These are phyloP conservation scores for Penicillium freii DNA, from an alignment of 2,329 filamentous ascomycete species.

Conservation along the genomic window DNA sequence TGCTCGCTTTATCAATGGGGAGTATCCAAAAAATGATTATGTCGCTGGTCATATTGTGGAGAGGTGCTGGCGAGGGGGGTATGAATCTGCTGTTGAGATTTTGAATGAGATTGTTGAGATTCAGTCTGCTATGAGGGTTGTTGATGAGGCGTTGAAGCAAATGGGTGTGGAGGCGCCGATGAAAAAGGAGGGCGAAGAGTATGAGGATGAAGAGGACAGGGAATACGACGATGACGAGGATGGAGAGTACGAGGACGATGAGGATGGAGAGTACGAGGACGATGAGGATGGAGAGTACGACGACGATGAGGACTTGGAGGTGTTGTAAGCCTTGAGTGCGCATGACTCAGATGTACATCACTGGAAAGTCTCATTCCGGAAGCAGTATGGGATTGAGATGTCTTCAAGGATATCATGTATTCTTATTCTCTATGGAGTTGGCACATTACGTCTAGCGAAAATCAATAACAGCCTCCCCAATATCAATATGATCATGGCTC, in stretches of 20 bases:
- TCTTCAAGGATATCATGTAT: conserved; percentile 1
- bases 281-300: neutral
- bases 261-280: neutral
- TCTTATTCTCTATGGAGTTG: conserved; percentile 5
- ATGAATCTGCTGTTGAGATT: conserved; percentile 13
- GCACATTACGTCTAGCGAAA: conserved; percentile 1
- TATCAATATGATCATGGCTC: conserved; percentile 1
- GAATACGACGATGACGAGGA: neutral
- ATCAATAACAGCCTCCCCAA: neutral
- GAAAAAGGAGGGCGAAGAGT: neutral
- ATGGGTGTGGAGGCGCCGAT: neutral
- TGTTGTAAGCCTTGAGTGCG: neutral
- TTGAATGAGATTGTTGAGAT: conserved; percentile 2
- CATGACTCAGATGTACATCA: neutral
- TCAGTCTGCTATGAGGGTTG: neutral
- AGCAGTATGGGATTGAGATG: neutral
- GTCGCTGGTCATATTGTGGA: conserved; percentile 13
- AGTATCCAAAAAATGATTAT: conserved; percentile 13
- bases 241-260: neutral
- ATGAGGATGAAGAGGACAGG: too few relatives aligned
- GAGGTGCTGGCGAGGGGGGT: conserved; percentile 18
- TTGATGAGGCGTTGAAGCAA: neutral
- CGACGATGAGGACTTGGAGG: neutral
- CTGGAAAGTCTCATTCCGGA: neutral
- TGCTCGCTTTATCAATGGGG: conserved; percentile 3